A percentile compares a stretch with the other conserved stretches of the same genome.
phyloP scores from a whole-genome alignment of 2,329 filamentous ascomycete species.

The Waltergamsia citrina region DNA sequence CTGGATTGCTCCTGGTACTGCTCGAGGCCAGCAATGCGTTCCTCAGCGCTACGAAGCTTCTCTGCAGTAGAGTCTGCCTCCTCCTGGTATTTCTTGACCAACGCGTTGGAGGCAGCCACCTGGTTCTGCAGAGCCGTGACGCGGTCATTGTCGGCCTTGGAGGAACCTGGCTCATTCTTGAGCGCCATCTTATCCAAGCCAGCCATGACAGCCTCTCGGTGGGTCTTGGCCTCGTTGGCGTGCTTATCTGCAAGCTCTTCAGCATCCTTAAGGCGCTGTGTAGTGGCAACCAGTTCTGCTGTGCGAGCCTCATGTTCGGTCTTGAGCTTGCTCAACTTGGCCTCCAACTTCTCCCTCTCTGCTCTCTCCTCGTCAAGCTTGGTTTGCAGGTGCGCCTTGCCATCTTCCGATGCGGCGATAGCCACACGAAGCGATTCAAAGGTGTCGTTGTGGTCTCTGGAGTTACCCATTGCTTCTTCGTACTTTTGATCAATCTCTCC shows the following conservation, averaged over 20 bases:
- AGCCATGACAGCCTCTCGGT: slow-evolving; percentile 71
- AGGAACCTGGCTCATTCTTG: slow-evolving; percentile 37
- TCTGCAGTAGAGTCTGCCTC: slow-evolving; percentile 82
- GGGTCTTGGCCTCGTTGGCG: slow-evolving; percentile 76
- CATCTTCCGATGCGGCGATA: slow-evolving; percentile 69
- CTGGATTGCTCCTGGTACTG: slow-evolving; percentile 97
- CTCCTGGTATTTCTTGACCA: slow-evolving; percentile 82
- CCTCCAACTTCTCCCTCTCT: slow-evolving; percentile 66
- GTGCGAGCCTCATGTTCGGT: slow-evolving; percentile 75
- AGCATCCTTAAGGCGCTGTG: slow-evolving; percentile 68
- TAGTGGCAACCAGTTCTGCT: slow-evolving; percentile 65
- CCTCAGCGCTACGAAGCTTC: slow-evolving; percentile 84
- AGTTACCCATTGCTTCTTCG: slow-evolving; percentile 54
- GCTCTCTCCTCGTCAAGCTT: slow-evolving; percentile 76
- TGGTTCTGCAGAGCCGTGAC: slow-evolving; percentile 70
- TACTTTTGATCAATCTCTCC: slow-evolving; percentile 63
- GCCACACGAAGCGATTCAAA: slow-evolving; percentile 70
- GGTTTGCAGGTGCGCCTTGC: slow-evolving; percentile 65
- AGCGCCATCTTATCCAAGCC: slow-evolving; percentile 68
- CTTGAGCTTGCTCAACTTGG: slow-evolving; percentile 66
- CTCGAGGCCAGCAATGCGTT: slow-evolving; percentile 91
- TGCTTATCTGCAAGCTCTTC: slow-evolving; percentile 85
- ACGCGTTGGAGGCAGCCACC: slow-evolving; percentile 62
- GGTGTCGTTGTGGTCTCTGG: slow-evolving; percentile 60
- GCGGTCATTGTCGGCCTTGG: slow-evolving; percentile 51